Conservation (phyloP, 1,139 yeast genomes). For the Komagataea norvegica region DNA sequence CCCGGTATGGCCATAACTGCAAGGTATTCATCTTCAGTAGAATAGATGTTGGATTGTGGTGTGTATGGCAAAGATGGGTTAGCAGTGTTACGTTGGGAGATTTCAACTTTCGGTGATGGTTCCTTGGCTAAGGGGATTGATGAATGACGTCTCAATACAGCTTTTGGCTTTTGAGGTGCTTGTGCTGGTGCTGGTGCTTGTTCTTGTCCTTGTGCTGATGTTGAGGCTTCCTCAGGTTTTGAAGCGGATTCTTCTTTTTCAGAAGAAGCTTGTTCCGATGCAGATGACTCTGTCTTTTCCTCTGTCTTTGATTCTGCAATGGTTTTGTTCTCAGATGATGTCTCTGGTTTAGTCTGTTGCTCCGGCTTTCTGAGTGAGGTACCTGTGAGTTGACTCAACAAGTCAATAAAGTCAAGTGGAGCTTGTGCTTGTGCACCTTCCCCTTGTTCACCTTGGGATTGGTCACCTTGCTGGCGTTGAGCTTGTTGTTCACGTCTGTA, state of each 20-base stretch:
- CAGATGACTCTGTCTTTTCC: not conserved
- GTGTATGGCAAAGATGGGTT: conserved; percentile 41
- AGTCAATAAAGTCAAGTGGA: conserved; percentile 8
- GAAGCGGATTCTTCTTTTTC: not conserved
- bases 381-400: conserved; percentile 10
- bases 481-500: conserved; percentile 2
- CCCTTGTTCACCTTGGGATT: conserved; percentile 1
- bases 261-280: not conserved
- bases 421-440: not conserved
- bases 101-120: conserved; percentile 34
- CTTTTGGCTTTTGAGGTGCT: conserved; percentile 14
- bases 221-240: not conserved
- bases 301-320: not conserved
- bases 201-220: not conserved
- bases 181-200: conserved; percentile 2
- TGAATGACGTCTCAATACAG: conserved; percentile 23
- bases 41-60: conserved; percentile 53
- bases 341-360: not conserved
- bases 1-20: conserved; percentile 51
- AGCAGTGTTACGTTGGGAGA: conserved; percentile 42
- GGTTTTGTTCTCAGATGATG: not conserved
- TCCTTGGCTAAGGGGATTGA: conserved; percentile 26
- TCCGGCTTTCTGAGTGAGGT: not conserved
- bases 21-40: conserved; percentile 38
- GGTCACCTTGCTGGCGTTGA: not conserved